These are phyloP conservation scores for Clarireedia hainanense DNA, from an alignment of 2,329 filamentous ascomycete species.

Conservation along the genomic window DNA sequence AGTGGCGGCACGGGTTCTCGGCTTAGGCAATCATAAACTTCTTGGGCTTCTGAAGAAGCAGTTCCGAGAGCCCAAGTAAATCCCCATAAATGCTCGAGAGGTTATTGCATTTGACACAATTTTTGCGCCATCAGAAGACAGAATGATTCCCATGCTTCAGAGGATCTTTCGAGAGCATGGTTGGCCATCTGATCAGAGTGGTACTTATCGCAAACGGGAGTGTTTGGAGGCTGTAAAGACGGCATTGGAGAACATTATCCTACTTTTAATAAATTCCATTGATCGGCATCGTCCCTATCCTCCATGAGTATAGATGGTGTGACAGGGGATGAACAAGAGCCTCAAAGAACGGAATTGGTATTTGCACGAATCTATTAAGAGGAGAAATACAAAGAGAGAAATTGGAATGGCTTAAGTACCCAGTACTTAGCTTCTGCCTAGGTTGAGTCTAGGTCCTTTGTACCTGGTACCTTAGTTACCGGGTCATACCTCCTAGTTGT, in stretches of 20 bases:
- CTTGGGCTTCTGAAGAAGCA: conserved; percentile 16
- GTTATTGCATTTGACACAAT: not conserved
- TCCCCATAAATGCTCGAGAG: conserved; percentile 9
- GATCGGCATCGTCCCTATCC: not conserved
- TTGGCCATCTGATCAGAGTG: not conserved
- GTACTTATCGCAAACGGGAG: conserved; percentile 3
- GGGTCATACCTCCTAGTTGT: no score
- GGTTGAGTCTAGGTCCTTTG: no score
- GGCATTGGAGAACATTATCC: not conserved
- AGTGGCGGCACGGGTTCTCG: conserved; percentile 9
- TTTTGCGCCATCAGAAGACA: not conserved
- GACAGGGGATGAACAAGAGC: no score
- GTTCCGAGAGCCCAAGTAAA: conserved; percentile 11
- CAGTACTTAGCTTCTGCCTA: no score
- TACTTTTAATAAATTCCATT: not conserved
- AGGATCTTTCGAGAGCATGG: conserved; percentile 3
- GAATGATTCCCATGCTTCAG: not conserved
- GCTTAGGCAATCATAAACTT: conserved; percentile 13
- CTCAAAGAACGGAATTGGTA: no score
- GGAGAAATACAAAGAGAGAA: no score
- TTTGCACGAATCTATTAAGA: no score
- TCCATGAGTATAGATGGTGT: not conserved
- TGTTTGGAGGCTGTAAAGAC: conserved; percentile 3
- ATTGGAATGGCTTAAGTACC: no score
- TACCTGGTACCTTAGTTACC: no score